Percentiles rank a stretch among this genome's conserved stretches.
Evolutionary conservation across 306 rosid genomes (phyloP).

Genomic region (Mucuna pruriens): DNA sequence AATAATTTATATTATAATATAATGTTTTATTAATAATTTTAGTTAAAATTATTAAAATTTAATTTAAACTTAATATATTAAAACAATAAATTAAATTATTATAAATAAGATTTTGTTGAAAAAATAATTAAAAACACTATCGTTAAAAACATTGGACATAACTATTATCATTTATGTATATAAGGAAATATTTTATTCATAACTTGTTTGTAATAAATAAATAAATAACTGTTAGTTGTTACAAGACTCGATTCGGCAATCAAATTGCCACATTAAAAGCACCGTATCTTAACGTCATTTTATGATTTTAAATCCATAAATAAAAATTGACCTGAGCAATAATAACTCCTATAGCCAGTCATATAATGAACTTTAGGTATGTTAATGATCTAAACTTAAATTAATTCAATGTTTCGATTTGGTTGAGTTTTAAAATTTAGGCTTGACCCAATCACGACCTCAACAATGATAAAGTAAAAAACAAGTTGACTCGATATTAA

Average conservation of each 20-base stretch:
- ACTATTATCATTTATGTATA: too few species aligned
- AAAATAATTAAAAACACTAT: too few species aligned
- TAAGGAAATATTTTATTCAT: not conserved
- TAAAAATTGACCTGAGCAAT: not conserved
- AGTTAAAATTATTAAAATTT: too few species aligned
- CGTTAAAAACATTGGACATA: too few species aligned
- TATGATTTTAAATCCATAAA: not conserved
- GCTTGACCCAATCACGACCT: not conserved
- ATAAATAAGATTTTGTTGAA: too few species aligned
- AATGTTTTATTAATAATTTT: too few species aligned
- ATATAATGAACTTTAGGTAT: not conserved
- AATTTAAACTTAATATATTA: too few species aligned
- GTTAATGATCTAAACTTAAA: not conserved
- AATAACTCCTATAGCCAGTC: not conserved
- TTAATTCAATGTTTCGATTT: not conserved
- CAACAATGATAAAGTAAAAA: too few species aligned
- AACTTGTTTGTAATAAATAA: not conserved
- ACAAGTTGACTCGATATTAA: too few species aligned
- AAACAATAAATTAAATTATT: too few species aligned
- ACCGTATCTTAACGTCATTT: not conserved
- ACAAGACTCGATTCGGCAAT: not conserved
- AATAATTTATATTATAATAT: too few species aligned
- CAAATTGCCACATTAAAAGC: not conserved
- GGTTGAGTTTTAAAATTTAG: not conserved
- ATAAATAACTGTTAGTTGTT: not conserved